Base-by-base conservation (phyloP, 2,329 filamentous ascomycete species). In the Sclerotiophoma versabilis region DNA sequence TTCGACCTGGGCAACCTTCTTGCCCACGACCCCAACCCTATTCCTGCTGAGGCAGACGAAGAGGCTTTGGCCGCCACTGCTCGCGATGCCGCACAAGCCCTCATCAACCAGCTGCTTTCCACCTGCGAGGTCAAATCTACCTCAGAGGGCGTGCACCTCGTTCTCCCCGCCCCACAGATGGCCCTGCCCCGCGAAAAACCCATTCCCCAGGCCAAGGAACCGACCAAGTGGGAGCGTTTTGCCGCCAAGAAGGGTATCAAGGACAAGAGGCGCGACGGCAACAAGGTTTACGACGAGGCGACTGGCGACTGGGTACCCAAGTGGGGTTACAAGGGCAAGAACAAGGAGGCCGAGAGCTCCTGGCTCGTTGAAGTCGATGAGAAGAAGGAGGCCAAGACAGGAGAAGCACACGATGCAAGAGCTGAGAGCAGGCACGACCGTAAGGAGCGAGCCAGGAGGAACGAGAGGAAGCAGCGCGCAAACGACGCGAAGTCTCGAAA, bases 161-260 rank as follows among this genome's bases (percentile, higher is more conserved):
- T 84, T 14, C 87, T 99, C 0, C 95, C 95, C 0, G 75, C 83
- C 0, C 81, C 86, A 0, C 79, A 84, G 17, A 96, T 89, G 1
- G 76, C 81, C 0, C 82, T 98, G 4, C 95, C 95, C 20, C 89
- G 95, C 65, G 93, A 97, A 80, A 98, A 99, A 77, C 91, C 92
- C 9, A 81, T 98, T 8, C 95, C 95, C 1, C 83, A 86, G 50
- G 84, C 87, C 64, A 95, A 93, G 79, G 81, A 88, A 52, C 89
- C 89, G 64, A 98, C 93, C 54, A 96, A 92, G 76, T 99, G 95
- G 95, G 89, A 96, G 81, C 86, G 89, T 70, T 99, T 99, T 80
- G 95, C 95, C 38, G 89, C 87, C 76, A 96, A 96, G 86, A 96
- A 97, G 84, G 95, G 95, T 50, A 98, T 99, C 79, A 91, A 90